phyloP scores from a whole-genome alignment of 2,329 filamentous ascomycete genomes.

The Gremmenia infestans region DNA sequence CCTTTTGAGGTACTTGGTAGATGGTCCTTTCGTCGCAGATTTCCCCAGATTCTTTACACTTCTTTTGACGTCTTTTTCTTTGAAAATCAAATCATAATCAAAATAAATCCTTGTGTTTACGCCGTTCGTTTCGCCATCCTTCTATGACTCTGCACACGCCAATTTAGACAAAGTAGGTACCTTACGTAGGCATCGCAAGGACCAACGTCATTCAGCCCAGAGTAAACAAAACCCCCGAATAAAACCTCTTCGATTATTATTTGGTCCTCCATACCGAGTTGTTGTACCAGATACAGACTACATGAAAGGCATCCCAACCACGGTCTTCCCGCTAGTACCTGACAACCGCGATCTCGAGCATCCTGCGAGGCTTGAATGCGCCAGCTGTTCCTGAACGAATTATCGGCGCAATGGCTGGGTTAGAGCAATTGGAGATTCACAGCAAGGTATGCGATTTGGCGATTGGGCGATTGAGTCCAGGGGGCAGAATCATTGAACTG shows the following conservation, averaged over 20 bases:
- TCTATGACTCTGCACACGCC: neutral
- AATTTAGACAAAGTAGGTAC: neutral
- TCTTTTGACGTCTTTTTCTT: too few species aligned
- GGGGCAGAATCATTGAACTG: constrained; percentile 14
- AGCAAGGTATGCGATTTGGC: constrained; percentile 67
- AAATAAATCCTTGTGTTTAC: neutral
- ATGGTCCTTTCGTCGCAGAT: too few species aligned
- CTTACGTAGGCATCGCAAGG: neutral
- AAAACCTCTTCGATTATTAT: neutral
- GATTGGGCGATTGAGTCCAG: neutral
- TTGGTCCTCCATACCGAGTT: neutral
- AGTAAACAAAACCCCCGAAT: neutral
- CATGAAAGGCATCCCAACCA: neutral
- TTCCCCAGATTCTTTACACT: too few species aligned
- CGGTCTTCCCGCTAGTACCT: neutral
- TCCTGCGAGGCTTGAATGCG: constrained; percentile 6
- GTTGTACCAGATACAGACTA: neutral
- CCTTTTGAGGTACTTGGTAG: neutral
- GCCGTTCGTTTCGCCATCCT: neutral
- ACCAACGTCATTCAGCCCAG: neutral
- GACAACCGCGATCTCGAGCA: neutral
- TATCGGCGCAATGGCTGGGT: constrained; percentile 83
- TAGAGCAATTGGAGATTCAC: constrained; percentile 95
- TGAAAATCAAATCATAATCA: too few species aligned
- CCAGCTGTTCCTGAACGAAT: constrained; percentile 33